Conservation (phyloP, 1,284 basidiomycete genomes). For the Amylostereum areolatum region DNA sequence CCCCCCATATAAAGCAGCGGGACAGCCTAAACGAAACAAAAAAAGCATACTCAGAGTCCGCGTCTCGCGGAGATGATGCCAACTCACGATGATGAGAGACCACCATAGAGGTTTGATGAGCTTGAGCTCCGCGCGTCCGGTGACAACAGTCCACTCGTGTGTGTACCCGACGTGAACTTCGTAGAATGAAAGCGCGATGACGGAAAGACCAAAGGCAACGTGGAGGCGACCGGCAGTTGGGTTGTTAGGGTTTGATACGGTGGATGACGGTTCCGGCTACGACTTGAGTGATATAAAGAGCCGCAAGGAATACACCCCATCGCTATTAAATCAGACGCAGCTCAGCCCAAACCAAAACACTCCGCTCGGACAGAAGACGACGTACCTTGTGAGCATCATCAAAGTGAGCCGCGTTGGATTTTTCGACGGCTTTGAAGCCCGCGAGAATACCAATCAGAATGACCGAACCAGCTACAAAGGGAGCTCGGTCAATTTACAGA, state of each 20-base stretch:
- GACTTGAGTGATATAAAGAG: conserved; percentile 55
- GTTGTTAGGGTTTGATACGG: conserved; percentile 41
- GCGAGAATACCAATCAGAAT: conserved; percentile 46
- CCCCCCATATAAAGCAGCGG: not conserved
- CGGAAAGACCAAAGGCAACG: conserved; percentile 44
- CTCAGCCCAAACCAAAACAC: not conserved
- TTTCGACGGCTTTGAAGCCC: conserved; percentile 40
- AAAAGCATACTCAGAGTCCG: not conserved
- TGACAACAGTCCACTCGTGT: conserved; percentile 39
- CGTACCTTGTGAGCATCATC: conserved; percentile 46
- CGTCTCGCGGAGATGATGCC: not conserved
- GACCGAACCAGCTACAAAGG: conserved; percentile 31
- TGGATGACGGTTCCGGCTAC: conserved; percentile 56
- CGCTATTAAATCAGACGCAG: conserved; percentile 25
- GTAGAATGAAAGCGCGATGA: conserved; percentile 45
- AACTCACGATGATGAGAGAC: not conserved
- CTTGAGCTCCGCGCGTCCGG: conserved; percentile 27
- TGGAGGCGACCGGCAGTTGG: conserved; percentile 28
- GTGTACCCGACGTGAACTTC: conserved; percentile 46
- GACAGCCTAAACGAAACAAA: not conserved
- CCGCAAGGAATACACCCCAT: conserved; percentile 54
- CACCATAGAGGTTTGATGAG: not conserved
- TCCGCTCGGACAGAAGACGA: not conserved
- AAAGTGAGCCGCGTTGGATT: conserved; percentile 32
- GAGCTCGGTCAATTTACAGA: not conserved